These are phyloP conservation scores for Lasiosphaeriaceae sp. DNA, from an alignment of 495 filamentous ascomycete species.

Conservation along the genomic window DNA sequence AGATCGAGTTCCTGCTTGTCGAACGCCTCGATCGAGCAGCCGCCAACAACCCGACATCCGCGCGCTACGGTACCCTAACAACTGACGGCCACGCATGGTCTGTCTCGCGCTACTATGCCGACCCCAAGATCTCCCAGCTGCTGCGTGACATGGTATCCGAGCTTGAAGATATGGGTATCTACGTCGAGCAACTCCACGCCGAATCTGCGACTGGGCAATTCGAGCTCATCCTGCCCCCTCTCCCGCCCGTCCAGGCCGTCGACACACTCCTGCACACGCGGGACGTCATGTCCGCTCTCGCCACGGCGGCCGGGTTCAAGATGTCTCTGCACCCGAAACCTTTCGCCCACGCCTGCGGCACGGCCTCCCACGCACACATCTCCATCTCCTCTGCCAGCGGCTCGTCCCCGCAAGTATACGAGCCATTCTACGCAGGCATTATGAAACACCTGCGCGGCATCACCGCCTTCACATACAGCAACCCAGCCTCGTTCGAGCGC, in stretches of 20 bases:
- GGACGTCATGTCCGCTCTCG: constrained; percentile 59
- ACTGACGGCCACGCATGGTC: constrained; percentile 62
- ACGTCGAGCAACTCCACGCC: constrained; percentile 71
- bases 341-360: constrained; percentile 54
- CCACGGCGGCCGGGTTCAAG: constrained; percentile 55
- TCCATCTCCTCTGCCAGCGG: constrained; percentile 48
- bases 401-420: constrained; percentile 37
- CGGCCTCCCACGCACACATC: constrained; percentile 65
- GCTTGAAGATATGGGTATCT: constrained; percentile 58
- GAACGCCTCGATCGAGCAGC: constrained; percentile 30
- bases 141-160: constrained; percentile 59
- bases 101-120: constrained; percentile 50
- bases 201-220: constrained; percentile 74
- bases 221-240: constrained; percentile 71
- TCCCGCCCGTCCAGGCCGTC: constrained; percentile 61
- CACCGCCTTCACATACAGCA: constrained; percentile 61
- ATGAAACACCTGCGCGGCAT: constrained; percentile 61
- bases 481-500: constrained; percentile 57
- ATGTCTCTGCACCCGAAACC: constrained; percentile 80
- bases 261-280: constrained; percentile 71
- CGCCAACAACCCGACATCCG: constrained; percentile 20
- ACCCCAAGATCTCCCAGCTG: constrained; percentile 51
- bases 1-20: constrained; percentile 78
- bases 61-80: constrained; percentile 26
- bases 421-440: constrained; percentile 64